phyloP scores from a whole-genome alignment of 768 basidiomycete genomes.

The Lenzites betulinus region DNA sequence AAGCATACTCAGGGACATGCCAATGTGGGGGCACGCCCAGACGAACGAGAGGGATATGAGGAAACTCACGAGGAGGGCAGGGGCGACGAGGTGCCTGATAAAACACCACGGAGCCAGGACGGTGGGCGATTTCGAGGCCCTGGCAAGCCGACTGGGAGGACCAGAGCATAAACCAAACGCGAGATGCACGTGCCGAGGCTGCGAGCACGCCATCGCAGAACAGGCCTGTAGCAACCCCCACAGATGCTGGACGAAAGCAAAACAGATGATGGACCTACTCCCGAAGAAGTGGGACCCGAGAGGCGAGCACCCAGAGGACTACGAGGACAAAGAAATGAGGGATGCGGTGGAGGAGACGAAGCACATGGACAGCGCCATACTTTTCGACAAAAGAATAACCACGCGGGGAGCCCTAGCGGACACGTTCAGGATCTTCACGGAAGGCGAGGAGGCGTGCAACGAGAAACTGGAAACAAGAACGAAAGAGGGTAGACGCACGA shows the following conservation, averaged over 20 bases:
- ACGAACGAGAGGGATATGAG: background rate
- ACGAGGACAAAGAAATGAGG: background rate
- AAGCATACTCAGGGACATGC: background rate
- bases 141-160: background rate
- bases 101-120: background rate
- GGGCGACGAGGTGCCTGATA: background rate
- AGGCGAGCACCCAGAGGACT: background rate
- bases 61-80: background rate
- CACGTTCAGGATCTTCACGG: background rate
- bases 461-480: background rate
- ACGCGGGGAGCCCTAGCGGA: background rate
- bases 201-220: background rate
- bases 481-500: rapidly evolving
- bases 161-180: background rate
- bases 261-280: background rate
- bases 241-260: background rate
- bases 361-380: background rate
- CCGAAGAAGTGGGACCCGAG: background rate
- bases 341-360: background rate
- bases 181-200: background rate
- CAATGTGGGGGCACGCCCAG: background rate
- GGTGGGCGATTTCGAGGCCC: background rate
- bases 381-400: background rate
- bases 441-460: background rate
- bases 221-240: background rate